Evolutionary conservation across 2,329 filamentous ascomycete genomes (phyloP), one percentile per base, ranked within the genome.

Genomic region (Juglanconis juglandina): DNA sequence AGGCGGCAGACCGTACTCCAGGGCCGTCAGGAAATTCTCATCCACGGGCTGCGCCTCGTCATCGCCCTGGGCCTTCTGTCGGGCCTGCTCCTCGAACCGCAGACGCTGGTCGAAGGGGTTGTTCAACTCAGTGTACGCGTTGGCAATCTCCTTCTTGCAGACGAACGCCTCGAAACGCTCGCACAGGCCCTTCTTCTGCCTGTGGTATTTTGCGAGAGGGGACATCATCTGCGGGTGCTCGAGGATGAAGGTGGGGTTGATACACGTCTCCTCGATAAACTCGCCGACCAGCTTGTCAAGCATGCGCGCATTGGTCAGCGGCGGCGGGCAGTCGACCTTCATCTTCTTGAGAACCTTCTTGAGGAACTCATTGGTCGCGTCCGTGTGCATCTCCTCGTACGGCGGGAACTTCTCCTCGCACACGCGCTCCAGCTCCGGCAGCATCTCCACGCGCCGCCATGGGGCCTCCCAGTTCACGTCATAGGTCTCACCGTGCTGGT

Each of bases 81-180:
- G 84, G 4, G 93, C 94, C 79, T 99, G 95, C 85, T 98, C 94
- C 75, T 96, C 92, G 75, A 94, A 94, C 35, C 92, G 87, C 65
- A 94, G 79, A 64, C 95, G 87, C 81, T 99, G 95, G 76, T 97
- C 93, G 70, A 96, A 94, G 59, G 94, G 92, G 70, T 97, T 91
- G 82, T 96, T 96, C 84, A 99, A 88, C 86, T 99, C 95, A 10
- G 62, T 63, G 62, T 72, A 81, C 5, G 93, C 93, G 72, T 99
- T 98, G 70, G 89, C 89, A 67, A 98, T 97, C 75, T 98, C 94
- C 85, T 95, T 96, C 83, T 92, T 96, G 82, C 89, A 92, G 50
- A 97, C 95, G 68, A 99, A 99, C 10, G 91, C 93, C 78, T 99
- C 95, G 75, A 98, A 98, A 58, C 95, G 90, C 81, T 99, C 95